Evolutionary conservation across 2,329 filamentous ascomycete species (phyloP), one percentile per base, ranked within the genome.

Genomic region (Cladophialophora carrionii): DNA sequence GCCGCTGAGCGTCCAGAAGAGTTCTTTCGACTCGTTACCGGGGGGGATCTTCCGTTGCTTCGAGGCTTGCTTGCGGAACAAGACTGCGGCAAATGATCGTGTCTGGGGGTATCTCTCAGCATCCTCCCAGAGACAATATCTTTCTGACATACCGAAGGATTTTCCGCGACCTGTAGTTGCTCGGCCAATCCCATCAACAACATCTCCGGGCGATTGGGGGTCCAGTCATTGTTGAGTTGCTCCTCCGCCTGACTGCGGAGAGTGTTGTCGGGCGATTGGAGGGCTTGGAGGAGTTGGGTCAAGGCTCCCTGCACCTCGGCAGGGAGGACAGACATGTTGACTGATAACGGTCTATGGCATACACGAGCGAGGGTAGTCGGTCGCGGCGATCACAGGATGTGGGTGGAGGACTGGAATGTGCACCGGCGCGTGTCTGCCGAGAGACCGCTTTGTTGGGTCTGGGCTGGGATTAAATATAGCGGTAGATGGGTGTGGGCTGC

Each of bases 151-250:
- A 95, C 91, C 65, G 86, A 83, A 71, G 87, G 82, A 74, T 94
- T 88, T 71, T 87, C 85, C n/a, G 90, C 87, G 70, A 85, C 87
- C 74, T 91, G 88, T 72, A 96, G 88, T 80, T 98, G 94, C 81
- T 98, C 95, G 48, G 90, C 93, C 73, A 99, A 82, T 70, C 93
- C 95, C 90, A 98, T 95, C 76, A 99, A 82, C 72, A 98, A 83
- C 72, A 96, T 85, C 74, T 97, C 93, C 41, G 95, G 93, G 67
- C 90, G 87, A 63, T 87, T 84, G 68, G 82, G 81, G 41, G 92
- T 90, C 95, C 95, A 99, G 83, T 92, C 93, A 79, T 87, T 91
- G 77, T 92, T 91, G 68, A 99, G 83, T 77, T 93, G 90, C 70
- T 96, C 91, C 79, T 99, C 95, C 59, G 94, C 94, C 77, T 91